Conservation (phyloP, 371 early-diverging fungal species). For the Circinella umbellata region DNA sequence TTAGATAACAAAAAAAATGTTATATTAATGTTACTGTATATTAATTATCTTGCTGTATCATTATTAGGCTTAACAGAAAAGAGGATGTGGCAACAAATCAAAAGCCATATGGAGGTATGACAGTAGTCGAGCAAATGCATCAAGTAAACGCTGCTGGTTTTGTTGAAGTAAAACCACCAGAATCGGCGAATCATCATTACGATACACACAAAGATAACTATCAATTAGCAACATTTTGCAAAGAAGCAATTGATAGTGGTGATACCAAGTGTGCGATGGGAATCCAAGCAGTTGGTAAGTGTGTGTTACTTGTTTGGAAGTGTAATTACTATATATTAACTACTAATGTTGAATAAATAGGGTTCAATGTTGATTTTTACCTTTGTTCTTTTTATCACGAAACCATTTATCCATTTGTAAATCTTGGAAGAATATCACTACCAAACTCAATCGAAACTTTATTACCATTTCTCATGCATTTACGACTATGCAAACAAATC, state of each 20-base stretch:
- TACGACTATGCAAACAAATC: no score
- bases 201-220: constrained; percentile 19
- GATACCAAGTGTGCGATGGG: constrained; percentile 20
- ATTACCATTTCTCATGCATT: no score
- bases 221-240: constrained; percentile 20
- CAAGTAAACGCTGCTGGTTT: constrained; percentile 18
- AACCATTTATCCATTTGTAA: no score
- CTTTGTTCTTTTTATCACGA: no score
- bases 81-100: neutral
- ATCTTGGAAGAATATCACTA: no score
- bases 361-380: no score
- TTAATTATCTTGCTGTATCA: neutral
- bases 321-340: no score
- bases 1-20: no score
- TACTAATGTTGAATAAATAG: no score
- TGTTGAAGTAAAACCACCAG: neutral
- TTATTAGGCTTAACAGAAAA: constrained; percentile 11
- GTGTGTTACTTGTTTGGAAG: no score
- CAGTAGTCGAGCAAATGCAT: neutral
- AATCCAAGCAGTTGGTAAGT: constrained; percentile 23
- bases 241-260: constrained; percentile 21
- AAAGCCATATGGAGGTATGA: constrained; percentile 12
- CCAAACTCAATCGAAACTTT: no score
- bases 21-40: neutral
- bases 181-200: constrained; percentile 11